Percentiles rank a stretch among this genome's conserved stretches.
These are phyloP conservation scores for Gamarada debralockiae DNA, from an alignment of 495 filamentous ascomycete genomes.

Conservation along the genomic window DNA sequence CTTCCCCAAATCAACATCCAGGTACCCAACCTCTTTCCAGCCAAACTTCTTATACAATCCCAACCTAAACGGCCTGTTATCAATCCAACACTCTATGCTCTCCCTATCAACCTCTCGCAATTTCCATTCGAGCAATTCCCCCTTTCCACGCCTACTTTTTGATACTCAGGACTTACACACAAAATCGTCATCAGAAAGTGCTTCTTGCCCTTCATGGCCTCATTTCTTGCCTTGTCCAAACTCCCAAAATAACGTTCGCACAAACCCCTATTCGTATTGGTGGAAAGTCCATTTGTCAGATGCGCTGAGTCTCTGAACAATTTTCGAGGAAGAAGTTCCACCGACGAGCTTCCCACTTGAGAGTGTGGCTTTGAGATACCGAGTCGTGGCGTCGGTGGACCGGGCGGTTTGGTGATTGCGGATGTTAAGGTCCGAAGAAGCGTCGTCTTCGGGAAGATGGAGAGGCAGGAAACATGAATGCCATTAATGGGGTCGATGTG, in stretches of 20 bases:
- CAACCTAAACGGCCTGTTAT: background rate
- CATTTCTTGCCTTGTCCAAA: background rate
- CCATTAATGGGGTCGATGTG: background rate
- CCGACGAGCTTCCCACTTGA: background rate
- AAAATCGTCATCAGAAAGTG: constrained; percentile 8
- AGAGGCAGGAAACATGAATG: background rate
- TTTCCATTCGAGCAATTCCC: constrained; percentile 5
- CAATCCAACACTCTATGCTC: constrained; percentile 5
- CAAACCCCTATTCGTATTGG: background rate
- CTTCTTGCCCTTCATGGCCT: constrained; percentile 3
- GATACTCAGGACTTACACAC: constrained; percentile 5
- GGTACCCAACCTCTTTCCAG: constrained; percentile 4
- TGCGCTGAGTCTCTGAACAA: background rate
- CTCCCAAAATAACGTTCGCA: background rate
- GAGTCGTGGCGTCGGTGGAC: background rate
- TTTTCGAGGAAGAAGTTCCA: constrained; percentile 1
- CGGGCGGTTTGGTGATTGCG: background rate
- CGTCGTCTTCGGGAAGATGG: background rate
- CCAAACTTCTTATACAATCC: constrained; percentile 15
- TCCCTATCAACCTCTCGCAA: constrained; percentile 6
- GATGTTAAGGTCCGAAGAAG: background rate
- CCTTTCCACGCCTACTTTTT: constrained; percentile 12
- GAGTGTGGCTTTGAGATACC: constrained; percentile 3
- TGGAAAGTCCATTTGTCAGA: background rate
- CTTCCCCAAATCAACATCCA: constrained; percentile 4